Evolutionary conservation across 768 basidiomycete species (phyloP).

Genomic region (Stropharia rugosoannulata): DNA sequence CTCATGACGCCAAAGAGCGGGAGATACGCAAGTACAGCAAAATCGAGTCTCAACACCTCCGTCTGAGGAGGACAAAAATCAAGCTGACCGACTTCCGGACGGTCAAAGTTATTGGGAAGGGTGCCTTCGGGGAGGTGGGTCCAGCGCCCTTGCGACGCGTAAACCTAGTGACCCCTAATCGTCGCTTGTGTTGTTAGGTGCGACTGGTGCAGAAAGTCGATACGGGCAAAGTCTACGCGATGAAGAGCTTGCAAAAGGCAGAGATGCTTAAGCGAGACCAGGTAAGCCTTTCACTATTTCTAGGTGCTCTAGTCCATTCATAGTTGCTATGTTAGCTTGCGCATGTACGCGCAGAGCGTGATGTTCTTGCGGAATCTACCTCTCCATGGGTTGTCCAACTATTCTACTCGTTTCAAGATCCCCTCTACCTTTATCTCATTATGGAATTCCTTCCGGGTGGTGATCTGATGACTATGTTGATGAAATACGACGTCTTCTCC

Average conservation of each 20-base stretch:
- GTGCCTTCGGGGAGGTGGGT: constrained; percentile 93
- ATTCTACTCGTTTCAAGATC: constrained; percentile 98
- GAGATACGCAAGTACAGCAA: constrained; percentile 86
- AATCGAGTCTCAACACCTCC: constrained; percentile 85
- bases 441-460: constrained; percentile 89
- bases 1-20: constrained; percentile 82
- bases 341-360: constrained; percentile 95
- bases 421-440: constrained; percentile 93
- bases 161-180: constrained; percentile 9
- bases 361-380: constrained; percentile 94
- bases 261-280: constrained; percentile 99
- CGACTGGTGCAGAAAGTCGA: constrained; percentile 96
- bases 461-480: constrained; percentile 99
- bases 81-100: constrained; percentile 92
- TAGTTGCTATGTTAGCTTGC: constrained; percentile 62
- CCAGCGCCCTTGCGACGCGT: background rate
- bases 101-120: constrained; percentile 98
- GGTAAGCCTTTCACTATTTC: constrained; percentile 44
- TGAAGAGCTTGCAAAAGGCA: constrained; percentile 97
- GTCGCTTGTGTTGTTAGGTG: constrained; percentile 48
- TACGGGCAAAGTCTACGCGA: constrained; percentile 97
- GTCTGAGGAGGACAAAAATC: constrained; percentile 92
- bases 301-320: constrained; percentile 4
- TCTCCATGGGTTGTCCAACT: constrained; percentile 97
- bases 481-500: constrained; percentile 99